A percentile compares a stretch with the other conserved stretches of the same genome.
Conservation (phyloP, 1,284 basidiomycete genomes). For the Malassezia nana region DNA sequence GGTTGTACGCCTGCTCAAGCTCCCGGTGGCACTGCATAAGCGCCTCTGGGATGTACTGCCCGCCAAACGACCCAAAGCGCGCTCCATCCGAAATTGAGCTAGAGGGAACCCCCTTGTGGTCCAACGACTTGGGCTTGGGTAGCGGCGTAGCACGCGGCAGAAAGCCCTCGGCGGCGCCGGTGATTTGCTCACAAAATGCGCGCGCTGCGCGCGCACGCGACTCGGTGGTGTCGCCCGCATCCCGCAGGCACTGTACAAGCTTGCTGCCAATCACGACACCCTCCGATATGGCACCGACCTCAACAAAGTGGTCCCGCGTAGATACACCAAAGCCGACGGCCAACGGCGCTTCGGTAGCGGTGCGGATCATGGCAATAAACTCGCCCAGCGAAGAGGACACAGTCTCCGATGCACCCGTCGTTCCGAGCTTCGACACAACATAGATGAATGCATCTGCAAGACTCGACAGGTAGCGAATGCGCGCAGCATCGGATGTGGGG, state of each 20-base stretch:
- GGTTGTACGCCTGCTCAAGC: conserved; percentile 78
- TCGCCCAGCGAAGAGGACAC: conserved; percentile 51
- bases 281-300: conserved; percentile 69
- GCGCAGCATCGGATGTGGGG: conserved; percentile 74
- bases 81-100: background rate
- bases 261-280: conserved; percentile 89
- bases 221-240: conserved; percentile 49
- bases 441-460: conserved; percentile 98
- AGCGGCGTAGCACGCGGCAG: conserved; percentile 34
- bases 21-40: conserved; percentile 81
- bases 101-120: background rate
- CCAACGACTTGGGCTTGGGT: conserved; percentile 15
- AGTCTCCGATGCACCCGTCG: conserved; percentile 76
- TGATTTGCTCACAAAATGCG: conserved; percentile 57
- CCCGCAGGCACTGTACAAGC: conserved; percentile 69
- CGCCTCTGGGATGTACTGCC: conserved; percentile 91
- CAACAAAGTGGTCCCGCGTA: conserved; percentile 79
- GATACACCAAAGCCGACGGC: conserved; percentile 96
- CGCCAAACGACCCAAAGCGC: conserved; percentile 89
- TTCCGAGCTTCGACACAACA: conserved; percentile 79
- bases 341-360: conserved; percentile 62
- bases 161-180: conserved; percentile 49
- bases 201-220: conserved; percentile 51
- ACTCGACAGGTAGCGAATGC: conserved; percentile 78
- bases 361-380: conserved; percentile 47